Evolutionary conservation across 768 basidiomycete species (phyloP).

Genomic region (Tylopilus cervinicoccineus): DNA sequence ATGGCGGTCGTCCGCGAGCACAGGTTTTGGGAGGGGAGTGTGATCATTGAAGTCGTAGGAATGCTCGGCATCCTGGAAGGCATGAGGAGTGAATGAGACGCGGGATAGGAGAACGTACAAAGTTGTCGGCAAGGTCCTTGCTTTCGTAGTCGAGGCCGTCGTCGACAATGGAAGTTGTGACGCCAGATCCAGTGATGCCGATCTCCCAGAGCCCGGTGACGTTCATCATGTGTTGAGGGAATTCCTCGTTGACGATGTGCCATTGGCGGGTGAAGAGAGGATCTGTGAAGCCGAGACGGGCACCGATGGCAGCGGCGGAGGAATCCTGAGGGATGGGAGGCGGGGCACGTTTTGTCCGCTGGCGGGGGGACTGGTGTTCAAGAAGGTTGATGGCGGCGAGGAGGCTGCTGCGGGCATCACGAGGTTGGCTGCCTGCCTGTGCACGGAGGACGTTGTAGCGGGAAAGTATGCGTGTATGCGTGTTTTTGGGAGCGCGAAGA

Average conservation of each 20-base stretch:
- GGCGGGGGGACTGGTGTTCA: conserved; percentile 59
- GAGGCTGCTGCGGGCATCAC: conserved; percentile 37
- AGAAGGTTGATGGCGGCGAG: conserved; percentile 58
- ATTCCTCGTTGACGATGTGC: conserved; percentile 90
- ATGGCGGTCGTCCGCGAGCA: conserved; percentile 89
- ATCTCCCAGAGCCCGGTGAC: conserved; percentile 90
- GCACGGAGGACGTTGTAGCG: conserved; percentile 44
- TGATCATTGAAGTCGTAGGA: conserved; percentile 98
- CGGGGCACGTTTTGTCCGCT: conserved; percentile 71
- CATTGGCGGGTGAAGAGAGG: conserved; percentile 85
- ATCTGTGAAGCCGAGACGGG: conserved; percentile 67
- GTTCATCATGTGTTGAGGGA: conserved; percentile 84
- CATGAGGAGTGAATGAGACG: neutral
- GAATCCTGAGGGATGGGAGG: conserved; percentile 45
- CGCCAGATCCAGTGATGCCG: conserved; percentile 82
- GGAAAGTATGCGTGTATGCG: conserved; percentile 37
- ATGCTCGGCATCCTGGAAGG: conserved; percentile 67
- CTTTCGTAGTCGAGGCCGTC: conserved; percentile 92
- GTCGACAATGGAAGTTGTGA: conserved; percentile 87
- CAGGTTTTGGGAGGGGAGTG: conserved; percentile 78
- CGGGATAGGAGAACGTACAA: conserved; percentile 53
- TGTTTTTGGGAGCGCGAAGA: conserved; percentile 51
- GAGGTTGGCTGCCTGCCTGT: conserved; percentile 31
- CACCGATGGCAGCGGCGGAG: conserved; percentile 45
- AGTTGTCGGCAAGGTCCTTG: conserved; percentile 85